Evolutionary conservation across 1,139 yeast genomes (phyloP).

Genomic region (Saccharomyces hybrid): DNA sequence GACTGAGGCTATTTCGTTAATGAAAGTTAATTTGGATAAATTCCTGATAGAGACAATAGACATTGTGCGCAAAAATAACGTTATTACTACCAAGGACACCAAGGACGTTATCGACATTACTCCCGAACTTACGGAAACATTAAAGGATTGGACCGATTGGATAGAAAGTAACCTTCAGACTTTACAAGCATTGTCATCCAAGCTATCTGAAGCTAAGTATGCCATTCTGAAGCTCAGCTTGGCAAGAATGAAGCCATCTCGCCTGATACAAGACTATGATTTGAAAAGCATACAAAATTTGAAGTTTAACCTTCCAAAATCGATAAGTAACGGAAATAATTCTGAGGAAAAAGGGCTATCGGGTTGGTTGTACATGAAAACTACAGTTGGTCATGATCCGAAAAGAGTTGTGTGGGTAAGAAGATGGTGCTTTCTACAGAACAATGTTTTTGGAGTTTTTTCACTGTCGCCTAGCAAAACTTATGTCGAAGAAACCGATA

Average conservation of each 20-base stretch:
- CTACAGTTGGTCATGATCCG: constrained; percentile 45
- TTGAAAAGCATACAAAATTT: constrained; percentile 37
- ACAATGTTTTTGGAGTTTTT: constrained; percentile 77
- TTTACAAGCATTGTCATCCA: constrained; percentile 37
- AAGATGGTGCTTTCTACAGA: constrained; percentile 81
- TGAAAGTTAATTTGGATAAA: constrained; percentile 47
- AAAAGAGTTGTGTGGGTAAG: constrained; percentile 69
- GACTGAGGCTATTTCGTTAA: constrained; percentile 44
- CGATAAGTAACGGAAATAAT: constrained; percentile 20
- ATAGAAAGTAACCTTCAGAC: constrained; percentile 30
- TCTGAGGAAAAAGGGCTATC: constrained; percentile 31
- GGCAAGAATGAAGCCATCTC: constrained; percentile 49
- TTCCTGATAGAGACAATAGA: constrained; percentile 42
- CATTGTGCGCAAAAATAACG: constrained; percentile 14
- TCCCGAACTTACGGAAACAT: constrained; percentile 21
- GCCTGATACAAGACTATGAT: constrained; percentile 49
- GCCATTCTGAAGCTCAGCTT: constrained; percentile 57
- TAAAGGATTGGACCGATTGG: constrained; percentile 31
- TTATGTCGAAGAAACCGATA: constrained; percentile 84
- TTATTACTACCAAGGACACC: constrained; percentile 16
- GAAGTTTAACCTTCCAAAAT: constrained; percentile 16
- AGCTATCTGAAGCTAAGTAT: constrained; percentile 47
- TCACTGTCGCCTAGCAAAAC: constrained; percentile 59
- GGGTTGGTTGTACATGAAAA: constrained; percentile 81
- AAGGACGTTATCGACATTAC: constrained; percentile 10